Base-by-base conservation (phyloP, 345 rosid species). In the Lepidium sativum region DNA sequence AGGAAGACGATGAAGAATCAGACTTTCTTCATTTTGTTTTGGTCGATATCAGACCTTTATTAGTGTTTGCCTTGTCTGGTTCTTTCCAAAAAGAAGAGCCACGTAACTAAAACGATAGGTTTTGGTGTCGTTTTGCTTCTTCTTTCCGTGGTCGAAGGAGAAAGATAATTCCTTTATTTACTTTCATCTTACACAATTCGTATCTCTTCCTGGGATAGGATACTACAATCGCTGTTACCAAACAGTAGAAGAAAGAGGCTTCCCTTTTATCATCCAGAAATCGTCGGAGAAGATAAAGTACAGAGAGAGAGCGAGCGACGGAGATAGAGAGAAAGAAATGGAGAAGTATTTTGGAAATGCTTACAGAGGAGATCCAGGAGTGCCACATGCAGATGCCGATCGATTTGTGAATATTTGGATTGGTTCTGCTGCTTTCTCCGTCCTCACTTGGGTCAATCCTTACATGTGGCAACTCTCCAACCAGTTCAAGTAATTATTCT, bases 291-390 rank as follows among this genome's bases (percentile, higher is more conserved):
- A 44, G 59, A 54, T 10, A 23, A 33, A 48, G 11, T 20, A 9
- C 10, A 35, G 4, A 45, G 20, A 9, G 25, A 18, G 58, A 20
- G 31, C 1, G 31, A 27, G 31, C 17, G 54, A 62, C 13, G 3
- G 44, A 29, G 10, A 29, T 11, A 27, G 57, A 12, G 53, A 20
- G 38, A 23, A 4, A 53, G 27, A 14, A 63, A 86, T 86, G 98
- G 96, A 91, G 89, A 91, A 91, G 78, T 88, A 86, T 56, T 88
- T 91, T 58, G 95, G 96, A 39, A 88, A 83, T 57, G 96, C 98
- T 0, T 91, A 91, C 77, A 79, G 92, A 64, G 98, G 96, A 15
- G 98, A 91, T 77, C 95, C 96, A 16, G 96, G 96, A 27, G 98
- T 91, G 55, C 98, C 98, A 13, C 98, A 91, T 64, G 83, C 96